Evolutionary conservation across 768 basidiomycete genomes (phyloP).

Genomic region (Termitomyces sp.): DNA sequence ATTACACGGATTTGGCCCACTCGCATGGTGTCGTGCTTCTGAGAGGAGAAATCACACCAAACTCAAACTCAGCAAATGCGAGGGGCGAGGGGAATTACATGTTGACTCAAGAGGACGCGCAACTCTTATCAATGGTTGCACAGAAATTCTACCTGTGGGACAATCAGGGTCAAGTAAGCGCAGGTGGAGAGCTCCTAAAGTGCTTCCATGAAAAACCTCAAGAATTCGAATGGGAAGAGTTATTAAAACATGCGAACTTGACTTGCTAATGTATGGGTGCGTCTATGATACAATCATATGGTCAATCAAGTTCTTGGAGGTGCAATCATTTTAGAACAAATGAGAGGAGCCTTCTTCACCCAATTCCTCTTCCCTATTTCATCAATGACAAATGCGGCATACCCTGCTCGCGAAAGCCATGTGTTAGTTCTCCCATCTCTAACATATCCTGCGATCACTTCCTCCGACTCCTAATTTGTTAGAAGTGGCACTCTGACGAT

Average conservation of each 20-base stretch:
- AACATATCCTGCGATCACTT: slow-evolving; percentile 58
- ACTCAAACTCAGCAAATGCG: slow-evolving; percentile 43
- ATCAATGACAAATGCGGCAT: slow-evolving; percentile 55
- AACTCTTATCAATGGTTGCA: slow-evolving; percentile 71
- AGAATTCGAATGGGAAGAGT: slow-evolving; percentile 79
- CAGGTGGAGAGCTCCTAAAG: slow-evolving; percentile 51
- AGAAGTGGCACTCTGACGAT: slow-evolving; percentile 67
- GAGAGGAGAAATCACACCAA: slow-evolving; percentile 87
- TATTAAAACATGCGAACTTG: slow-evolving; percentile 53
- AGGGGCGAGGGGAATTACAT: slow-evolving; percentile 46
- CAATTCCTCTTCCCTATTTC: slow-evolving; percentile 60
- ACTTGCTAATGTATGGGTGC: slow-evolving; percentile 17
- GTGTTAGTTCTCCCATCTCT: slow-evolving; percentile 57
- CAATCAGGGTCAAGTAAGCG: slow-evolving; percentile 27
- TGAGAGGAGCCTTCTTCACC: slow-evolving; percentile 49
- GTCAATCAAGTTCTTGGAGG: neutral
- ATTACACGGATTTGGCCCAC: slow-evolving; percentile 84
- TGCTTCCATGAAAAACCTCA: slow-evolving; percentile 77
- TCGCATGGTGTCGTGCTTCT: slow-evolving; percentile 84
- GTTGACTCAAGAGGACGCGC: slow-evolving; percentile 79
- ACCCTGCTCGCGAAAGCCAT: slow-evolving; percentile 53
- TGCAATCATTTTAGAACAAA: slow-evolving; percentile 22
- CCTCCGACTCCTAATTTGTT: slow-evolving; percentile 42
- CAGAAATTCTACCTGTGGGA: slow-evolving; percentile 86
- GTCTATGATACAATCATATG: neutral